These are phyloP conservation scores for Myochromella boudieri DNA, from an alignment of 768 basidiomycete species.

Conservation along the genomic window DNA sequence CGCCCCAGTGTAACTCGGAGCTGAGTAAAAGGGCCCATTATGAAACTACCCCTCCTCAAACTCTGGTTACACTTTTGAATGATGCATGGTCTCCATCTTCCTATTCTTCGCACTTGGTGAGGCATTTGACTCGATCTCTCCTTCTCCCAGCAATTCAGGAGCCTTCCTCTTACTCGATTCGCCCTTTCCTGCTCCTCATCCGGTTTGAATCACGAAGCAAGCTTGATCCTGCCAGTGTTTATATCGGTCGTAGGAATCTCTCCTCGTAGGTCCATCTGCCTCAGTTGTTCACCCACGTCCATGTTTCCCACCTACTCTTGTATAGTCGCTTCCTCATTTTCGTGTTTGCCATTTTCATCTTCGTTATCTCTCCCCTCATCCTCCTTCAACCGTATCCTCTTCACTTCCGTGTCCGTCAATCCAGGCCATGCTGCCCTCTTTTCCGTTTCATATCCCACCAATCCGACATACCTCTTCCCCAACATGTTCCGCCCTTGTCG, in stretches of 20 bases:
- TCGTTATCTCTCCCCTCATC: neutral
- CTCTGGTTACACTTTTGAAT: too few species aligned
- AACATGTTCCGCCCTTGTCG: constrained; percentile 1
- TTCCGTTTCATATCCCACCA: neutral
- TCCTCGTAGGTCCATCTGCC: neutral
- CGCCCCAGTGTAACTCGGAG: too few species aligned
- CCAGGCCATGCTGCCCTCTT: neutral
- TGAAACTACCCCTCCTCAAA: too few species aligned
- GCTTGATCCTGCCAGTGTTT: neutral
- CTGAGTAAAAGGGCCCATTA: too few species aligned
- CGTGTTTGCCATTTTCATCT: neutral
- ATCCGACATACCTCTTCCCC: neutral
- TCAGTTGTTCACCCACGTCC: neutral
- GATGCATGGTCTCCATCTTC: neutral
- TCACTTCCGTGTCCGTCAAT: neutral
- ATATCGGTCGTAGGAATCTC: neutral
- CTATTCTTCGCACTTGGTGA: neutral
- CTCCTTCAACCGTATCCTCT: neutral
- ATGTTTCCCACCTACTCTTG: neutral
- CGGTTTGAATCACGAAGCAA: neutral
- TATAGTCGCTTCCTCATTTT: neutral
- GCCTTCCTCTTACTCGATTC: neutral
- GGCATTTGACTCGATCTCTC: too few species aligned
- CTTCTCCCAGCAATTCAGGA: neutral
- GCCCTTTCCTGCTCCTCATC: neutral